Conservation (phyloP, 225 moss, liverwort and hornwort species). For the Marchantia paleacea region DNA sequence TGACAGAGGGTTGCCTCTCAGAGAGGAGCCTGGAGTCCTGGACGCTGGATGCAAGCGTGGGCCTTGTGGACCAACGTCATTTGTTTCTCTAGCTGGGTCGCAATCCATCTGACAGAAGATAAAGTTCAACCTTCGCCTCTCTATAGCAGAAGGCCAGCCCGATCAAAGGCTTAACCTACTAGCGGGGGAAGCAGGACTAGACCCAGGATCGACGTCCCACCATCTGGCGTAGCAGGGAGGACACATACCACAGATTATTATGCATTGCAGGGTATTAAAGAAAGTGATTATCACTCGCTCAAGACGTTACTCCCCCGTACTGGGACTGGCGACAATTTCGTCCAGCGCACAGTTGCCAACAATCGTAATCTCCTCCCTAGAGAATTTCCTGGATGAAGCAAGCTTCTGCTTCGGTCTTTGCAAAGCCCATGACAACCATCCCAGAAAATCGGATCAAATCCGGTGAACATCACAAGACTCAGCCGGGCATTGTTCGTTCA, state of each 20-base stretch:
- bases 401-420: not conserved
- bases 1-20: not conserved
- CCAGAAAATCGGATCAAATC: no score
- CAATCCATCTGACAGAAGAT: not conserved
- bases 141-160: not conserved
- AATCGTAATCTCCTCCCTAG: not conserved
- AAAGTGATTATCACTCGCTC: no score
- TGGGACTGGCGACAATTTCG: no score
- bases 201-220: not conserved
- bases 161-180: not conserved
- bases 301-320: no score
- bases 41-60: slow-evolving; percentile 6
- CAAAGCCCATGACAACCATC: no score
- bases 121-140: not conserved
- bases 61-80: slow-evolving; percentile 1
- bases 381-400: not conserved
- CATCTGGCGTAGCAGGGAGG: not conserved
- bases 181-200: not conserved
- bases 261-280: not conserved
- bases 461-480: no score
- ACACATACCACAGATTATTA: not conserved
- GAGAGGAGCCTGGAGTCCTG: not conserved
- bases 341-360: not conserved
- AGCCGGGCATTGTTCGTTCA: no score
- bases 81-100: not conserved